These are phyloP conservation scores for Moesziomyces parantarcticus DNA, from an alignment of 1,284 basidiomycete species.

Conservation along the genomic window DNA sequence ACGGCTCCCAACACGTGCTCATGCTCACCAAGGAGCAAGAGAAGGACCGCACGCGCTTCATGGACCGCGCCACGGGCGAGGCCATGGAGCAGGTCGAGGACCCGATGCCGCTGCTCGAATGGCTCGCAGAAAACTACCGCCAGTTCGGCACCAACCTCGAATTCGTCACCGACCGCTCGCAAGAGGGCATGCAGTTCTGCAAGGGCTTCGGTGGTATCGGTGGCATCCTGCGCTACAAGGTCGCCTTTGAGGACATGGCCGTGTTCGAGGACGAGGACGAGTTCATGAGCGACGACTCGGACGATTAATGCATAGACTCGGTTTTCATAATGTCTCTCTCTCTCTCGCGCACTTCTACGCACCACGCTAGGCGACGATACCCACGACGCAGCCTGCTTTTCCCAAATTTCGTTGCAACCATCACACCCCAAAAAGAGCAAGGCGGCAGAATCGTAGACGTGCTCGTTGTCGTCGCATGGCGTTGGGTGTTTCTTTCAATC, in stretches of 20 bases:
- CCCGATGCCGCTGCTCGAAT: constrained; percentile 72
- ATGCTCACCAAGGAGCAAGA: constrained; percentile 66
- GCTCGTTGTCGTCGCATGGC: too few relatives aligned
- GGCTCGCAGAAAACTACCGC: constrained; percentile 99
- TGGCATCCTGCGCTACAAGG: constrained; percentile 78
- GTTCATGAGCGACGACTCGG: constrained; percentile 64
- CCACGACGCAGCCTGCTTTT: constrained; percentile 10
- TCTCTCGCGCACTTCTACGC: not conserved
- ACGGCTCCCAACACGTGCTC: constrained; percentile 56
- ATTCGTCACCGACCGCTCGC: constrained; percentile 73
- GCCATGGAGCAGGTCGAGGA: constrained; percentile 86
- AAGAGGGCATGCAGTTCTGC: constrained; percentile 97
- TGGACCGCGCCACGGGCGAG: constrained; percentile 90
- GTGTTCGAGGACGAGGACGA: constrained; percentile 66
- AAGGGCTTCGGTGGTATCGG: constrained; percentile 99
- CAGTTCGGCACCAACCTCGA: constrained; percentile 95
- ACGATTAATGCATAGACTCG: constrained; percentile 41
- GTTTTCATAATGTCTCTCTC: too few relatives aligned
- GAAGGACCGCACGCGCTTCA: constrained; percentile 86
- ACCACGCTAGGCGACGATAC: constrained; percentile 11
- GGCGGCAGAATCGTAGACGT: too few relatives aligned
- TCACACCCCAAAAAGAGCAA: not conserved
- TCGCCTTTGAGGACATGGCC: constrained; percentile 66
- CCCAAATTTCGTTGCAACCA: not conserved
- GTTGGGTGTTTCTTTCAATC: not conserved